phyloP scores from a whole-genome alignment of 805 yeast genomes.

The Candida gorgasii region DNA sequence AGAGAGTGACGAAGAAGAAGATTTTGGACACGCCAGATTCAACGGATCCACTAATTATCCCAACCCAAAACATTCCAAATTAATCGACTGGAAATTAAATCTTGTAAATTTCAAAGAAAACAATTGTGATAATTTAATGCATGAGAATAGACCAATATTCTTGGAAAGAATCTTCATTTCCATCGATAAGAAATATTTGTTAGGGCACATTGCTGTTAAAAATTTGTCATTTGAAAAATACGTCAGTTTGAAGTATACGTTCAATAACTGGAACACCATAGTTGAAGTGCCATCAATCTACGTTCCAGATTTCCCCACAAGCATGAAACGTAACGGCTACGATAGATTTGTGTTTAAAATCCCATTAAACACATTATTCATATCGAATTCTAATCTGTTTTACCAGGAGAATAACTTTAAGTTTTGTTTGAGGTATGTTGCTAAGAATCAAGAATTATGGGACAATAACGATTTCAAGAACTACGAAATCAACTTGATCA shows the following conservation, averaged over 20 bases:
- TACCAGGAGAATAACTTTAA: conserved; percentile 26
- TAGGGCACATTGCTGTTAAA: conserved; percentile 78
- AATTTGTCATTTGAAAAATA: conserved; percentile 69
- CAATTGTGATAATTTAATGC: conserved; percentile 48
- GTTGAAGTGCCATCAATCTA: conserved; percentile 67
- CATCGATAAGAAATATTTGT: conserved; percentile 54
- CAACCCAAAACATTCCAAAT: conserved; percentile 19
- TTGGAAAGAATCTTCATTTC: conserved; percentile 65
- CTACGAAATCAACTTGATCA: conserved; percentile 52
- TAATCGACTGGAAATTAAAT: conserved; percentile 47
- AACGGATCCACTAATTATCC: conserved; percentile 21
- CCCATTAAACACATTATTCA: conserved; percentile 44
- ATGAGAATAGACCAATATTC: conserved; percentile 47
- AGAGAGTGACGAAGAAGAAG: conserved; percentile 11
- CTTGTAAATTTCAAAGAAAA: conserved; percentile 40
- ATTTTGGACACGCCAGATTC: conserved; percentile 11
- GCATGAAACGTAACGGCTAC: conserved; percentile 50
- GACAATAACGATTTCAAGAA: conserved; percentile 68
- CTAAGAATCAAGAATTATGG: conserved; percentile 62
- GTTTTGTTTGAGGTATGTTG: conserved; percentile 59
- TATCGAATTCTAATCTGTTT: conserved; percentile 14
- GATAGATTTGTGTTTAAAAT: conserved; percentile 75
- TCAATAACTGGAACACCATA: conserved; percentile 77
- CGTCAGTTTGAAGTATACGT: conserved; percentile 71
- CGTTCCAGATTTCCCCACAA: conserved; percentile 54